Evolutionary conservation across 2,329 filamentous ascomycete species (phyloP).

Genomic region (Aspergillus amoenus): DNA sequence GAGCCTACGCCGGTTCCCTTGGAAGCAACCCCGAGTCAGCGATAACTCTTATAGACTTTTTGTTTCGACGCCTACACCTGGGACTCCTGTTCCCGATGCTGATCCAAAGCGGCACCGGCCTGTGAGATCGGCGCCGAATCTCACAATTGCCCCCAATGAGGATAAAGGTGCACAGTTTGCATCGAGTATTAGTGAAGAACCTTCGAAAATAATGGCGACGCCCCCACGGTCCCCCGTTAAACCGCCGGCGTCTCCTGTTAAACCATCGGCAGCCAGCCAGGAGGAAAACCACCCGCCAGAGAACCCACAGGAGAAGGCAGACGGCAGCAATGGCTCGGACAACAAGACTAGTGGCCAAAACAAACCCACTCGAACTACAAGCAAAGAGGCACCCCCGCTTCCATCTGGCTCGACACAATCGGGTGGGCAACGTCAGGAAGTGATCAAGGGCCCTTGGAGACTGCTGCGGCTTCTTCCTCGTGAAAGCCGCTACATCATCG

Average conservation of each 20-base stretch:
- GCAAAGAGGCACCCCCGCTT: constrained; percentile 41
- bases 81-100: constrained; percentile 49
- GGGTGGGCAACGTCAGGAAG: constrained; percentile 56
- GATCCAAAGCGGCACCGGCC: constrained; percentile 35
- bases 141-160: constrained; percentile 28
- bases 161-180: constrained; percentile 23
- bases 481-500: constrained; percentile 86
- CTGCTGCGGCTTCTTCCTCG: constrained; percentile 82
- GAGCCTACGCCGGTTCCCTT: constrained; percentile 90
- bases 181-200: constrained; percentile 12
- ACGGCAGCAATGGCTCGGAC: constrained; percentile 18
- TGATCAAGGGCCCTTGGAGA: constrained; percentile 90
- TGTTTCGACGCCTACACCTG: constrained; percentile 77
- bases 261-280: constrained; percentile 21
- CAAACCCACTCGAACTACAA: constrained; percentile 35
- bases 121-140: constrained; percentile 36
- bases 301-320: constrained; percentile 27
- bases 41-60: constrained; percentile 97
- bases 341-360: constrained; percentile 17
- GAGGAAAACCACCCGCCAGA: constrained; percentile 27
- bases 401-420: constrained; percentile 26
- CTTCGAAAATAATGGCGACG: constrained; percentile 15
- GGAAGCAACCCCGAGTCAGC: constrained; percentile 88
- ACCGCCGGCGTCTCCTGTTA: constrained; percentile 20
- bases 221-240: constrained; percentile 23